Evolutionary conservation across 192 early-diverging fungal genomes (phyloP), one percentile per base, ranked within the genome.

Genomic region (Funneliformis mosseae): DNA sequence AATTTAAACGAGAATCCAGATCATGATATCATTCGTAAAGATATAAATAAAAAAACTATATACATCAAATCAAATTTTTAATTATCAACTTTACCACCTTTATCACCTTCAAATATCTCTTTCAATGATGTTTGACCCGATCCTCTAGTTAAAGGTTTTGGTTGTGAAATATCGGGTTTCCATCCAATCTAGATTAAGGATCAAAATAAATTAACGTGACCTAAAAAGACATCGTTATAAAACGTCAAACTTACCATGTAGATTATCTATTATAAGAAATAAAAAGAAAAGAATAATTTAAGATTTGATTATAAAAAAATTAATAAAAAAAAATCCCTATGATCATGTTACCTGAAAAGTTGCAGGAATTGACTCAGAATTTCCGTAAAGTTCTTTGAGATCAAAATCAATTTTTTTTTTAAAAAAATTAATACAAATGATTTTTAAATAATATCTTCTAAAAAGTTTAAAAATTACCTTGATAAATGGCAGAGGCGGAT

Each of bases 111-210:
- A 11, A 92, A 82, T 42, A 78, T 83, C 5, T 94, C 90, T 74
- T 97, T 97, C 23, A 98, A 87, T 50, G 95, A 96, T 21, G 89
- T 81, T 78, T 91, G 87, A 8, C 89, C 96, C 4, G 95, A 93
- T 16, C 97, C 97, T 50, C 96, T 89, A 41, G 91, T 82, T 66
- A 92, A 83, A 7, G 97, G 96, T 83, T 94, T 90, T 61, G 95
- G 95, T 78, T 96, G 95, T 33, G 91, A 91, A 23, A 89, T 84
- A 46, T 95, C 91, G 5, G 96, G 95, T 83, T 97, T 98, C 97
- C 96, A 98, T 41, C 96, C 96, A 86, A 98, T 96, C 93, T 92
- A 83, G 33, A 80, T 61, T 81, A 81, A n/a, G 87, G 73, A 76
- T 88, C 84, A 61, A 86, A 50, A 82, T 64, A 68, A 76, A 43